phyloP scores from a whole-genome alignment of 176 grass and related monocot genomes.

The Otatea glauca region DNA sequence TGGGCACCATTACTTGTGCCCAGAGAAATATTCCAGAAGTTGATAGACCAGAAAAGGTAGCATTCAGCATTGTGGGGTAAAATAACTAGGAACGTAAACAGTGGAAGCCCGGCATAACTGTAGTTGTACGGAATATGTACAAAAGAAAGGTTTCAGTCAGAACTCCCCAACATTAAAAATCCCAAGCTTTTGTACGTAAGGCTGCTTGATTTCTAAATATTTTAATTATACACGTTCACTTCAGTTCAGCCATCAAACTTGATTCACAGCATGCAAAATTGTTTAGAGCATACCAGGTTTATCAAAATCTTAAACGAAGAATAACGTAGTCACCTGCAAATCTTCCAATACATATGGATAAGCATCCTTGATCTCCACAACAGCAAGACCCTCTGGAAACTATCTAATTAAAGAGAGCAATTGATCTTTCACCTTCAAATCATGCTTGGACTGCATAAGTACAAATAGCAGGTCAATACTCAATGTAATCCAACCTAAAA shows the following conservation, averaged over 20 bases:
- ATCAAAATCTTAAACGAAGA: constrained; percentile 16
- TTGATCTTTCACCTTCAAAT: constrained; percentile 67
- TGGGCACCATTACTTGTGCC: background rate
- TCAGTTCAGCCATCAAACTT: constrained; percentile 1
- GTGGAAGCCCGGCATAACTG: background rate
- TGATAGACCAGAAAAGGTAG: background rate
- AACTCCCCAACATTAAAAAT: background rate
- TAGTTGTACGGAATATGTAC: background rate
- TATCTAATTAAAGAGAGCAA: constrained; percentile 61
- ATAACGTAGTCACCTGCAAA: constrained; percentile 56
- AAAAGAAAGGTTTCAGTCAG: background rate
- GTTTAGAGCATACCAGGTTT: background rate
- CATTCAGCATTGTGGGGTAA: background rate
- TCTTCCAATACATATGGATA: constrained; percentile 74
- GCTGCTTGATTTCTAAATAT: constrained; percentile 8
- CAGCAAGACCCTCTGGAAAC: constrained; percentile 50
- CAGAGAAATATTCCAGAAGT: background rate
- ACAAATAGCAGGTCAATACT: constrained; percentile 24
- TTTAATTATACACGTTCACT: background rate
- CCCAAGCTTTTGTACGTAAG: background rate
- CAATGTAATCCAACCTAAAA: constrained; percentile 14
- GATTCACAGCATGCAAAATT: constrained; percentile 10
- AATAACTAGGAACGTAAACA: background rate
- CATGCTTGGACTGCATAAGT: constrained; percentile 63
- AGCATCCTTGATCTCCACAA: constrained; percentile 79